phyloP scores from a whole-genome alignment of 495 filamentous ascomycete genomes.

The Schizothecium vesticola region DNA sequence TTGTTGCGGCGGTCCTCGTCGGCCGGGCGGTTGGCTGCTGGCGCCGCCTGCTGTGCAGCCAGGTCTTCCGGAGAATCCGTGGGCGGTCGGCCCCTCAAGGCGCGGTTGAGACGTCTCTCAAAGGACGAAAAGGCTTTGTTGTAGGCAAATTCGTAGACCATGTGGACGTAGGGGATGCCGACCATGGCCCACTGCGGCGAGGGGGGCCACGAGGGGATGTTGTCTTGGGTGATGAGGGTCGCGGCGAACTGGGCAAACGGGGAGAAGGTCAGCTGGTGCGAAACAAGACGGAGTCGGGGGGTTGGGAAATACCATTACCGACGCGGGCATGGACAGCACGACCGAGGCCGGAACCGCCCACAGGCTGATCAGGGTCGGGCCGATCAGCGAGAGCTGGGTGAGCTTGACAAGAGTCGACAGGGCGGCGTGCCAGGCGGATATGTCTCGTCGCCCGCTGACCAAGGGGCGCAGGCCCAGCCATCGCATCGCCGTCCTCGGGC shows the following conservation, averaged over 20 bases:
- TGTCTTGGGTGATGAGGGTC: conserved; percentile 17
- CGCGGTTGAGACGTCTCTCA: conserved; percentile 55
- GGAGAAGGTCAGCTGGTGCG: too few relatives aligned
- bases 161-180: conserved; percentile 61
- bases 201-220: conserved; percentile 58
- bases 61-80: conserved; percentile 7
- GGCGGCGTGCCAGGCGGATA: neutral
- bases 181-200: conserved; percentile 65
- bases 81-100: conserved; percentile 23
- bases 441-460: neutral
- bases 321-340: conserved; percentile 29
- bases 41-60: neutral
- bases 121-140: conserved; percentile 55
- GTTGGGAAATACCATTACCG: conserved; percentile 29
- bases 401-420: conserved; percentile 7
- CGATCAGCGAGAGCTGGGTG: conserved; percentile 29
- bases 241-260: conserved; percentile 18
- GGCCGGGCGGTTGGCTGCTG: neutral
- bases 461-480: neutral
- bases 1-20: neutral
- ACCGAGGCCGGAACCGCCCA: conserved; percentile 27
- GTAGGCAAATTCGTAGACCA: conserved; percentile 62
- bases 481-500: conserved; percentile 19
- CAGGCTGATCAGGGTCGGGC: conserved; percentile 35
- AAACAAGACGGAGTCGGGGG: neutral